Percentiles rank a stretch among this genome's conserved stretches.
Evolutionary conservation across 2,329 filamentous ascomycete genomes (phyloP).

Genomic region (Phyllachora maydis): DNA sequence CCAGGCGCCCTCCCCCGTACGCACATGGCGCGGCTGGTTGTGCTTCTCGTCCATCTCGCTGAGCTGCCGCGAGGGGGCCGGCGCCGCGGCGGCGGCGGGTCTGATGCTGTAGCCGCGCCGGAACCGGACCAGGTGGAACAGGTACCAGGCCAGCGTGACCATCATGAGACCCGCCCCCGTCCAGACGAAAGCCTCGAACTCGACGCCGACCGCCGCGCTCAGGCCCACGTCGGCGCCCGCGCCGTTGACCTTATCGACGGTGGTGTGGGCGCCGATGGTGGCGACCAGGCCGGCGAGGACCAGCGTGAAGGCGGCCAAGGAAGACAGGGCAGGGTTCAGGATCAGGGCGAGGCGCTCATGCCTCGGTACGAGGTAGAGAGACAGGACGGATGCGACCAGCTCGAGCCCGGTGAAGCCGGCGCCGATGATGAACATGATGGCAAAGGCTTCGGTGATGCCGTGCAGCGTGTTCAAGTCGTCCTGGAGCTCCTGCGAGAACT

Average conservation of each 20-base stretch:
- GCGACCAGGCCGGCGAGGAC: constrained; percentile 2
- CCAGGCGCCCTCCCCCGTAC: too few species aligned
- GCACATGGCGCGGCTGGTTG: too few species aligned
- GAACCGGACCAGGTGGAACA: constrained; percentile 1
- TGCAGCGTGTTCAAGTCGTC: constrained; percentile 4
- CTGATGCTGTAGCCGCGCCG: too few species aligned
- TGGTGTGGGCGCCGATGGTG: constrained; percentile 2
- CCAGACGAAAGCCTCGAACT: constrained; percentile 4
- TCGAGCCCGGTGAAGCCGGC: constrained; percentile 4
- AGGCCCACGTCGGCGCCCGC: constrained; percentile 3
- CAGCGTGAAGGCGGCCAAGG: constrained; percentile 1
- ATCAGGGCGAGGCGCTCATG: constrained; percentile 1
- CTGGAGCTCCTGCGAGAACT: constrained; percentile 4
- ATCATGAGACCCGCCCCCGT: constrained; percentile 3
- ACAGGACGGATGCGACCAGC: constrained; percentile 4
- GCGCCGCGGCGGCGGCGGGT: too few species aligned
- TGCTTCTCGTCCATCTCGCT: too few species aligned
- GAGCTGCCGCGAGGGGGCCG: too few species aligned
- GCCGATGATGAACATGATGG: constrained; percentile 6
- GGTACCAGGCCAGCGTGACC: constrained; percentile 4
- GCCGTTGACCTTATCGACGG: constrained; percentile 2
- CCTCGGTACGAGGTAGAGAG: constrained; percentile 2
- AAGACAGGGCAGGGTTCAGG: constrained; percentile 2
- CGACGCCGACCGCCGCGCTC: constrained; percentile 2
- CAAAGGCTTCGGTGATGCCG: constrained; percentile 4